Conservation (phyloP, 257 asterid genomes). For the Salvia rosmarinus region DNA sequence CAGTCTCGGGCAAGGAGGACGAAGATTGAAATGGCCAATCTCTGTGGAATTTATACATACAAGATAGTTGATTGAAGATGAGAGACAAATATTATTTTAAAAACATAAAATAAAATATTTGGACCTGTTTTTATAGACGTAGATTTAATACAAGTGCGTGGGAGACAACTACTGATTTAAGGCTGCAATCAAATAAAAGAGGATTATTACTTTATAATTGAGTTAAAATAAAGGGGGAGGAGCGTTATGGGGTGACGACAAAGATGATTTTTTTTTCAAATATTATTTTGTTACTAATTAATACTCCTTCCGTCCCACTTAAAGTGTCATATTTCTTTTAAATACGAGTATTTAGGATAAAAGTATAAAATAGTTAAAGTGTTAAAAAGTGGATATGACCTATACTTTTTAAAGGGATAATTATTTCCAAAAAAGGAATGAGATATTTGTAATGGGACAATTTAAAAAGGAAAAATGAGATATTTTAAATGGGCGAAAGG, state of each 20-base stretch:
- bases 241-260: conserved; percentile 36
- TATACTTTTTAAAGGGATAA: no score
- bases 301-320: no score
- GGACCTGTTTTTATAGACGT: conserved; percentile 17
- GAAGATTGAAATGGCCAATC: conserved; percentile 43
- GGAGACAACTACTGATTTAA: conserved; percentile 57
- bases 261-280: background rate
- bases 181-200: conserved; percentile 40
- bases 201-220: conserved; percentile 19
- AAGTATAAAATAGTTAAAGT: no score
- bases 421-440: no score
- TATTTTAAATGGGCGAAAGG: no score
- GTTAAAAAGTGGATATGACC: no score
- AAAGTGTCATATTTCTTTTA: no score
- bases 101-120: background rate
- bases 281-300: no score
- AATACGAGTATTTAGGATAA: no score
- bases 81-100: background rate
- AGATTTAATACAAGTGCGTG: background rate
- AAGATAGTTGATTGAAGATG: background rate
- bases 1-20: conserved; percentile 49
- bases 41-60: conserved; percentile 46
- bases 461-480: no score
- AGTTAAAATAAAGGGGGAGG: conserved; percentile 30
- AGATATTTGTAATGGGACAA: no score